A percentile compares a stretch with the other conserved stretches of the same genome.
Evolutionary conservation across 2,329 filamentous ascomycete species (phyloP).

Genomic region (Chaetomiaceae sp.): DNA sequence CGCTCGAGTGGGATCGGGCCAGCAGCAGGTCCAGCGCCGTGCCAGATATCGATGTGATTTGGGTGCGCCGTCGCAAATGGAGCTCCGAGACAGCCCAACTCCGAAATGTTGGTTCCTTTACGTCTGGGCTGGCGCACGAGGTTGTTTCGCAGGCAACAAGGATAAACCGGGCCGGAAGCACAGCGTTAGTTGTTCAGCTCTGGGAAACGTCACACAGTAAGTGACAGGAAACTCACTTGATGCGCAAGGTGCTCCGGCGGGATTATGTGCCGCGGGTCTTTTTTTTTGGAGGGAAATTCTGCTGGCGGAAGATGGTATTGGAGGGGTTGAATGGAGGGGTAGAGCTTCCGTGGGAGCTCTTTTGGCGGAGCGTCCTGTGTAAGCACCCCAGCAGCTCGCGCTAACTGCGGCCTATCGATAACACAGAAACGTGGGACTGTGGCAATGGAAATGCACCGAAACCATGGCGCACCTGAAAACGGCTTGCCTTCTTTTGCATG

Average conservation of each 20-base stretch:
- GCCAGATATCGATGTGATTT: too few species aligned
- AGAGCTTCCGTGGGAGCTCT: neutral
- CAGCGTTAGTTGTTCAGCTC: too few species aligned
- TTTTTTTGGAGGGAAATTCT: neutral
- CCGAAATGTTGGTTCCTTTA: neutral
- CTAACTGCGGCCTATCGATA: constrained; percentile 4
- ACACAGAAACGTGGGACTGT: too few species aligned
- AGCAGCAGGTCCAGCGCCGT: neutral
- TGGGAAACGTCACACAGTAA: too few species aligned
- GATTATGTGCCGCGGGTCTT: constrained; percentile 5
- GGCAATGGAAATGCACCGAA: too few species aligned
- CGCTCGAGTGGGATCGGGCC: neutral
- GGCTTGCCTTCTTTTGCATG: too few species aligned
- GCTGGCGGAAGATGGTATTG: neutral
- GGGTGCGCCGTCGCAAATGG: neutral
- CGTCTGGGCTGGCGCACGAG: neutral
- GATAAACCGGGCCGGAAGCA: neutral
- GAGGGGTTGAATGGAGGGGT: constrained; percentile 14
- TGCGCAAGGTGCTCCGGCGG: constrained; percentile 2
- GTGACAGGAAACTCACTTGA: too few species aligned
- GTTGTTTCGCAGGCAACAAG: neutral
- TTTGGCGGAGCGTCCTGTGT: neutral
- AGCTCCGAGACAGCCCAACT: neutral
- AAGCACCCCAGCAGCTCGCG: too few species aligned
- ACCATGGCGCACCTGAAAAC: neutral